Base-by-base conservation (phyloP, 495 filamentous ascomycete species). In the Hyaloscypha bicolor region DNA sequence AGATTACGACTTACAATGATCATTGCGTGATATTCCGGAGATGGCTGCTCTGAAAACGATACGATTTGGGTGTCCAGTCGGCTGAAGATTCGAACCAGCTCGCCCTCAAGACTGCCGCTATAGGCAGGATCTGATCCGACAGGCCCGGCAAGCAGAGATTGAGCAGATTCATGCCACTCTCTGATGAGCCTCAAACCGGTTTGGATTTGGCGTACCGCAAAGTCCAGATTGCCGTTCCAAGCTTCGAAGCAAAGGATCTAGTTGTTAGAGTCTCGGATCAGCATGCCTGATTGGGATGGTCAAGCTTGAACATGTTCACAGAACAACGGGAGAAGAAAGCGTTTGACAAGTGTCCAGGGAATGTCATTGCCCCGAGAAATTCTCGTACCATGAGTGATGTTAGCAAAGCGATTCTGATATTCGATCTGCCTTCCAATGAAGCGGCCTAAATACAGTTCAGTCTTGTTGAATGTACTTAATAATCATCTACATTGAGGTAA, bases 111-210 rank as follows among this genome's bases (percentile, higher is more conserved):
- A 57, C 31, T 29, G 39, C 12, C 39, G 48, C 22, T 35, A 58
- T 48, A 33, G 35, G 60, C 33, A 9, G 33, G 33, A 37, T 37
- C 33, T 37, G 33, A 37, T 37, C 5, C 4, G 9, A 37, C 33
- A 37, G 33, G 33, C 9, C 33, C 33, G 9, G 33, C 9, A 4
- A 37, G 33, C 4, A 37, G 33, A 9, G 4, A 4, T 37, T 37
- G 4, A 5, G 33, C 33, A 5, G 33, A 37, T 5, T 37, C 55
- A 4, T 45, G 21, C 56, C 71, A 76, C 21, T 66, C 65, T 19
- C 63, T 67, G 37, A 74, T 67, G 35, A 69, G 53, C 11, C n/a
- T 51, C 12, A 73, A 60, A 3, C 62, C 67, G 11, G 55, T 65
- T 45, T 59, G 62, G 21, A 69, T 39, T 35, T 69, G 62, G 30